phyloP scores from a whole-genome alignment of 129 eudicot genomes.

The Arctium lappa region DNA sequence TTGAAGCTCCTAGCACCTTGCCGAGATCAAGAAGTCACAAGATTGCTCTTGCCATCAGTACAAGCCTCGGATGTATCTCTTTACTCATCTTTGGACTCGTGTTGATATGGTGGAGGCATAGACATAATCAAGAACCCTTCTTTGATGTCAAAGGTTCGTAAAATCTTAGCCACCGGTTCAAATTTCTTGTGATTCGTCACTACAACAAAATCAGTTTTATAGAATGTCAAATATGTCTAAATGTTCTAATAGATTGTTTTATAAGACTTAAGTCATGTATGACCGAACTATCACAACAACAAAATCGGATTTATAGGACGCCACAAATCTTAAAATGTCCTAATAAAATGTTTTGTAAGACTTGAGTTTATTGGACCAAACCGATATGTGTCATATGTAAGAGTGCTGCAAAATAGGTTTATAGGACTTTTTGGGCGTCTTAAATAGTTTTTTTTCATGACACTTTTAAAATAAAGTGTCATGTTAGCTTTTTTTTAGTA shows the following conservation, averaged over 20 bases:
- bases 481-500: too few relatives aligned
- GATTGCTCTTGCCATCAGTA: slow-evolving; percentile 57
- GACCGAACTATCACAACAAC: background rate
- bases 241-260: too few relatives aligned
- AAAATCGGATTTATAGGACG: background rate
- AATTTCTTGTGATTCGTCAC: background rate
- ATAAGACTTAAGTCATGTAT: background rate
- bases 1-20: slow-evolving; percentile 41
- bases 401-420: background rate
- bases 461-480: background rate
- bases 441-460: background rate
- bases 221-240: background rate
- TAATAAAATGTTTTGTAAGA: background rate
- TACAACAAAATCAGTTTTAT: background rate
- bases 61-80: slow-evolving; percentile 65
- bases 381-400: too few relatives aligned
- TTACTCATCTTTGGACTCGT: slow-evolving; percentile 59
- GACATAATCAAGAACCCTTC: slow-evolving; percentile 40
- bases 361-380: background rate
- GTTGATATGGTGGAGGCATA: slow-evolving; percentile 60
- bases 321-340: background rate
- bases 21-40: slow-evolving; percentile 50
- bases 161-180: background rate
- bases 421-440: background rate
- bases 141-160: slow-evolving; percentile 68